Conservation (phyloP, 139 green algal genomes). For the Picochlorum sp. region DNA sequence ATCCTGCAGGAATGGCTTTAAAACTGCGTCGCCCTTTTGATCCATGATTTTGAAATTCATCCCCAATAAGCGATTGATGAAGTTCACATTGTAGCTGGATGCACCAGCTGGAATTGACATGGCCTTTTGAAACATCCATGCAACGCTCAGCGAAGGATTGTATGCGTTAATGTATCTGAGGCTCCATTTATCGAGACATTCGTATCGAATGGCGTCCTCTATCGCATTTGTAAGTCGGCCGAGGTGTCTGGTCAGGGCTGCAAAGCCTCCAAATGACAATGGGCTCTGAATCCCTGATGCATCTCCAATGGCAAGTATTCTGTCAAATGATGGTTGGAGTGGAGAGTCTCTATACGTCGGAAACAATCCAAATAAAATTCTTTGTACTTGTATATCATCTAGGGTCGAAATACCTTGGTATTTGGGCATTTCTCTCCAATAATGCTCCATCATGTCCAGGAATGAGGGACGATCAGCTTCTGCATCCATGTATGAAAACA, state of each 20-base stretch:
- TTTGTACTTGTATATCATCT: constrained; percentile 60
- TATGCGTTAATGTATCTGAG: constrained; percentile 53
- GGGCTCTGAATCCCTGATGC: constrained; percentile 87
- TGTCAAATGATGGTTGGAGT: constrained; percentile 69
- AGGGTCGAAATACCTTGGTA: constrained; percentile 66
- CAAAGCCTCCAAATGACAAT: constrained; percentile 93
- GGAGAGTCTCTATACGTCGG: constrained; percentile 83
- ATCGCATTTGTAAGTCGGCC: constrained; percentile 40
- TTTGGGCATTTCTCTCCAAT: constrained; percentile 83
- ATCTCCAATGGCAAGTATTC: constrained; percentile 71
- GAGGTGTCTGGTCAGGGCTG: constrained; percentile 64
- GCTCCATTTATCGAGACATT: constrained; percentile 16
- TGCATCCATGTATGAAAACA: constrained; percentile 93
- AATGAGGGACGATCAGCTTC: constrained; percentile 57
- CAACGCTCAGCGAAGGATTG: constrained; percentile 48
- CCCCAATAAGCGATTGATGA: constrained; percentile 71
- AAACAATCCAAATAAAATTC: constrained; percentile 94
- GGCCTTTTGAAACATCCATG: constrained; percentile 82
- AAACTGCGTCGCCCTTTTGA: constrained; percentile 50
- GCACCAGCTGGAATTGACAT: constrained; percentile 60
- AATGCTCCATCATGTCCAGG: constrained; percentile 77
- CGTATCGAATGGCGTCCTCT: constrained; percentile 14
- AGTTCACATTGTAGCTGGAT: constrained; percentile 26
- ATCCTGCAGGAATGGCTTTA: constrained; percentile 88
- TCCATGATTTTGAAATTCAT: constrained; percentile 79